Base-by-base conservation (phyloP, 2,329 filamentous ascomycete species). In the Thelonectria rubi region DNA sequence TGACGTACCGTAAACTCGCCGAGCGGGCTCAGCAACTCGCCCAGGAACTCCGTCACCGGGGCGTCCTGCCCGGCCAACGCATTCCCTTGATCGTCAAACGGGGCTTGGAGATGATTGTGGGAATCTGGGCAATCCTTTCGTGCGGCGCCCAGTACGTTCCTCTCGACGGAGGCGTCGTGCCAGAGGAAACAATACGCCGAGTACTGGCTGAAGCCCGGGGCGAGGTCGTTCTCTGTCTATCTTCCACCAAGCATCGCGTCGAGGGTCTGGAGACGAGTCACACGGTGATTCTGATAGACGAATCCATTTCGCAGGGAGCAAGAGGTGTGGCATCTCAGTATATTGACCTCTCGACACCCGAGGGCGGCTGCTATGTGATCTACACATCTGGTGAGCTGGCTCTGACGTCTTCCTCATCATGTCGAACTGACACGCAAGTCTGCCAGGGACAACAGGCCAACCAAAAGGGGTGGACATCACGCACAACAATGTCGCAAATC, bases 101-200 rank as follows among this genome's bases (percentile, higher is more conserved):
- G 14, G 82, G 84, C 40, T 73, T 85, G 49, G 83, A 85, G 64
- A 86, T 88, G 83, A 74, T 87, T 7, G 78, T 86, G 51, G 84
- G 82, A 18, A 86, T 87, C 50, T 76, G 85, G 57, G 85, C 84
- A 2, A 77, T 87, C 17, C 74, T 88, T 34, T 84, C 84, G 58
- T 81, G 81, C 49, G 85, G 85, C 18, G 85, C 81, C 14, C 85
- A 88, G 65, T 88, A 88, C 68, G 79, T 87, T 5, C 86, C 86
- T 3, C 77, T 88, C 2, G 86, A 88, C 62, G 85, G 85, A 37
- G 81, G 82, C 6, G 78, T 85, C 32, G 80, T 83, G 10, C 77
- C 83, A 0, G 81, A 83, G 51, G 75, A 77, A 17, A 80, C 81
- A 3, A 76, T 88, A 24, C 73, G 74, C 21, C 80, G 82, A 58